Evolutionary conservation across 441 rosid genomes (phyloP).

Genomic region (Syzygium malaccense): DNA sequence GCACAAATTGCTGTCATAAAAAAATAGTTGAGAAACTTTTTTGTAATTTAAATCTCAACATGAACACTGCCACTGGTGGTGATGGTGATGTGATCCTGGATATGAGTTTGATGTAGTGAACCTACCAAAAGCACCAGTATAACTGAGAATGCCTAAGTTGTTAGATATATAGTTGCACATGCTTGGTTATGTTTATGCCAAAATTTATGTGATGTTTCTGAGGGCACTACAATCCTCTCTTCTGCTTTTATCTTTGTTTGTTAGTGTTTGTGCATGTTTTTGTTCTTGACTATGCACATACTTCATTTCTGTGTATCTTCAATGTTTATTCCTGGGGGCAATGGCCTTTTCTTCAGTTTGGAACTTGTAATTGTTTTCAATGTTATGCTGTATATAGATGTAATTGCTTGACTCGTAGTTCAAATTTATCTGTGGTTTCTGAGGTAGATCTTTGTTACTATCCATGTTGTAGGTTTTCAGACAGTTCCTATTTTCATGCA

Average conservation of each 20-base stretch:
- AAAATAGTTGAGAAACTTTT: neutral
- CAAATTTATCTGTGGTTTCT: conserved; percentile 28
- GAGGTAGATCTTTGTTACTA: conserved; percentile 82
- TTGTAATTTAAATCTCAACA: neutral
- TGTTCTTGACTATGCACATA: neutral
- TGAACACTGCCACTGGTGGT: neutral
- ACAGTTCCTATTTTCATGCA: conserved; percentile 99
- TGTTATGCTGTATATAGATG: neutral
- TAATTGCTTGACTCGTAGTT: conserved; percentile 8
- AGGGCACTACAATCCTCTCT: neutral
- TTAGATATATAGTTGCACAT: neutral
- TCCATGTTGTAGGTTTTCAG: conserved; percentile 97
- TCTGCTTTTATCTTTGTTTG: neutral
- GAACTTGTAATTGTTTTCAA: neutral
- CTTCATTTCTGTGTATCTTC: neutral
- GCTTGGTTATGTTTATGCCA: neutral
- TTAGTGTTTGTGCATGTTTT: neutral
- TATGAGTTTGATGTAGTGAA: neutral
- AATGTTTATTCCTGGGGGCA: conserved; percentile 16
- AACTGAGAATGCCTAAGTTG: neutral
- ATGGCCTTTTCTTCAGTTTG: neutral
- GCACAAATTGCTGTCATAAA: neutral
- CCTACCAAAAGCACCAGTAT: neutral
- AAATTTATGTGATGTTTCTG: neutral
- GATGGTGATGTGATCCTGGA: neutral